These are phyloP conservation scores for Effrenium voratum DNA, from an alignment of 73 alveolate genomes.

Conservation along the genomic window DNA sequence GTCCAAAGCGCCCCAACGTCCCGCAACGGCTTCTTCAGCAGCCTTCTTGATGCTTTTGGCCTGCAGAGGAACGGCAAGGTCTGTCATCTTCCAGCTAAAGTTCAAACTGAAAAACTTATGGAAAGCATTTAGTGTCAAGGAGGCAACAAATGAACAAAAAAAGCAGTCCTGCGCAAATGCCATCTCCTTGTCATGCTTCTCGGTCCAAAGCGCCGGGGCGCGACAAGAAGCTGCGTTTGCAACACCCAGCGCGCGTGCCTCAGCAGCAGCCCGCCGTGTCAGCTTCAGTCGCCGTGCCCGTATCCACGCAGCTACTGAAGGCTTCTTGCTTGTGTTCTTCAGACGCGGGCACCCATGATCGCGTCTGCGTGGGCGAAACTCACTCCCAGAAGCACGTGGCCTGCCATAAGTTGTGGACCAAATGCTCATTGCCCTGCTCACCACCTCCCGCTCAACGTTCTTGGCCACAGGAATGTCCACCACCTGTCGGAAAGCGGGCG, in stretches of 20 bases:
- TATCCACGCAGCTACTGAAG: neutral
- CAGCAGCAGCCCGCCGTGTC: neutral
- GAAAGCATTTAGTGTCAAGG: too few relatives aligned
- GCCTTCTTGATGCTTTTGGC: neutral
- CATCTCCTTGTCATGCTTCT: neutral
- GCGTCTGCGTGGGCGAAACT: neutral
- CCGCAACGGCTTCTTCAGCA: conserved; percentile 20
- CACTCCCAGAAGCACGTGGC: neutral
- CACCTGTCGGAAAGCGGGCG: neutral
- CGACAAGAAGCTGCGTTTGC: neutral
- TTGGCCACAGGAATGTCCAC: neutral
- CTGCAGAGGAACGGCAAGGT: neutral
- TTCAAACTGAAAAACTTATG: too few relatives aligned
- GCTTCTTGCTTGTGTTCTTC: neutral
- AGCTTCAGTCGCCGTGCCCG: neutral
- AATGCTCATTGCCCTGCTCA: neutral
- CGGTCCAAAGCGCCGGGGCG: neutral
- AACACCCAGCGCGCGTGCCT: neutral
- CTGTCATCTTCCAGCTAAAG: neutral
- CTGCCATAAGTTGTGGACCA: conserved; percentile 5
- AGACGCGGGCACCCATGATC: neutral
- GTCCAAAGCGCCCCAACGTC: conserved; percentile 1
- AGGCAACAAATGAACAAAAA: neutral
- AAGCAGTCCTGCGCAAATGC: neutral
- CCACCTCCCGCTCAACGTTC: neutral